Percentiles rank a stretch among this genome's conserved stretches.
These are phyloP conservation scores for Phaeosphaeria sp. DNA, from an alignment of 2,329 filamentous ascomycete species.

Conservation along the genomic window DNA sequence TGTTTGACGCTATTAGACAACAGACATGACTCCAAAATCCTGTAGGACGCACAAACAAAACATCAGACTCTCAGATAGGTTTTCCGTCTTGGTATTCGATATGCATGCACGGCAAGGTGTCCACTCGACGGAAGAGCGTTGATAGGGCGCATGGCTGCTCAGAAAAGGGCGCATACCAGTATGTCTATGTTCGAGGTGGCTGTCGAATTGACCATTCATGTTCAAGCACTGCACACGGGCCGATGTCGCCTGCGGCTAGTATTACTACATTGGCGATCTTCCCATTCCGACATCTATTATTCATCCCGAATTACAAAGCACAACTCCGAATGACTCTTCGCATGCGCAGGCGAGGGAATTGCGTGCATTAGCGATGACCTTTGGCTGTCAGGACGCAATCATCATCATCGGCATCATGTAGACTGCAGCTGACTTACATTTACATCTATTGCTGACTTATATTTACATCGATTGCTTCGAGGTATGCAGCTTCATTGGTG, in stretches of 20 bases:
- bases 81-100: slow-evolving; percentile 2
- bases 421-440: not conserved
- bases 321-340: not conserved
- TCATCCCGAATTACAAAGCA: slow-evolving; percentile 21
- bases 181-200: slow-evolving; percentile 21
- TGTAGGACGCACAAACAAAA: not conserved
- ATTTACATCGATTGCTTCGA: not conserved
- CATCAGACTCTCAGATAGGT: not conserved
- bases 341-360: not conserved
- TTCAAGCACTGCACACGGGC: not conserved
- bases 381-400: not conserved
- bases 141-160: slow-evolving; percentile 17
- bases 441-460: not conserved
- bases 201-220: slow-evolving; percentile 19
- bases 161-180: slow-evolving; percentile 25
- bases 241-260: slow-evolving; percentile 15
- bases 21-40: slow-evolving; percentile 1
- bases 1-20: not conserved
- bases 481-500: not conserved
- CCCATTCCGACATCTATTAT: slow-evolving; percentile 20
- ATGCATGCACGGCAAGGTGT: slow-evolving; percentile 8
- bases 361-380: not conserved
- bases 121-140: slow-evolving; percentile 11
- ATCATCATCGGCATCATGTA: not conserved
- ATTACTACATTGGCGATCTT: slow-evolving; percentile 7